Percentiles rank a stretch among this genome's conserved stretches.
phyloP scores from a whole-genome alignment of 2,329 filamentous ascomycete species.

The Colletotrichum filicis region DNA sequence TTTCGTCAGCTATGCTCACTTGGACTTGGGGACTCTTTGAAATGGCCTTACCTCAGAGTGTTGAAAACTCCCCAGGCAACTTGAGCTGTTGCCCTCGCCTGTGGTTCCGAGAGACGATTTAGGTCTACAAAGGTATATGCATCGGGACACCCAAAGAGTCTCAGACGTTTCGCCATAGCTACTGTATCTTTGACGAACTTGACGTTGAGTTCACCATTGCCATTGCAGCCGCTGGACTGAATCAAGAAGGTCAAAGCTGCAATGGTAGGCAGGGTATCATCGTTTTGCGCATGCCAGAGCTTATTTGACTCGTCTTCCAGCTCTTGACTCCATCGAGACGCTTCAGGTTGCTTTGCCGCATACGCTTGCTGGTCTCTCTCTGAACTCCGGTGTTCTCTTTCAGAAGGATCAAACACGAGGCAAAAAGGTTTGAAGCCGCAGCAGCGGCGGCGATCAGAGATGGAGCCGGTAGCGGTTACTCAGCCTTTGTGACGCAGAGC shows the following conservation, averaged over 20 bases:
- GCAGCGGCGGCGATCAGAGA: too few relatives aligned
- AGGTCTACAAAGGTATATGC: conserved; percentile 14
- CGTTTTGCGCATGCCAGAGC: conserved; percentile 24
- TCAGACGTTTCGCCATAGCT: conserved; percentile 27
- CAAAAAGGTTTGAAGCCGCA: too few relatives aligned
- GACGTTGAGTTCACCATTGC: conserved; percentile 27
- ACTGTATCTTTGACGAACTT: conserved; percentile 26
- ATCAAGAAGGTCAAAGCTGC: conserved; percentile 22
- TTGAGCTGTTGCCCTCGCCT: conserved; percentile 20
- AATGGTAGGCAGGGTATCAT: conserved; percentile 25
- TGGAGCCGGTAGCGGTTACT: too few relatives aligned
- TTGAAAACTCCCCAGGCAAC: conserved; percentile 48
- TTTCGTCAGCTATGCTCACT: neutral
- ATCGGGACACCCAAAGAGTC: conserved; percentile 28
- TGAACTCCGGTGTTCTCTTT: too few relatives aligned
- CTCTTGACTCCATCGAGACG: conserved; percentile 27
- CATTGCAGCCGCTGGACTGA: conserved; percentile 28
- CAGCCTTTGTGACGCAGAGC: too few relatives aligned
- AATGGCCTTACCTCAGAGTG: conserved; percentile 47
- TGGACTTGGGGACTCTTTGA: neutral
- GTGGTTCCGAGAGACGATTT: neutral
- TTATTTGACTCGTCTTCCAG: conserved; percentile 25
- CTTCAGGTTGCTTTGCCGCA: conserved; percentile 16
- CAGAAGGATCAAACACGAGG: too few relatives aligned
- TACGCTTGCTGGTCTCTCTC: conserved; percentile 16